Base-by-base conservation (phyloP, 2,329 filamentous ascomycete species). In the Fusarium beomiforme region DNA sequence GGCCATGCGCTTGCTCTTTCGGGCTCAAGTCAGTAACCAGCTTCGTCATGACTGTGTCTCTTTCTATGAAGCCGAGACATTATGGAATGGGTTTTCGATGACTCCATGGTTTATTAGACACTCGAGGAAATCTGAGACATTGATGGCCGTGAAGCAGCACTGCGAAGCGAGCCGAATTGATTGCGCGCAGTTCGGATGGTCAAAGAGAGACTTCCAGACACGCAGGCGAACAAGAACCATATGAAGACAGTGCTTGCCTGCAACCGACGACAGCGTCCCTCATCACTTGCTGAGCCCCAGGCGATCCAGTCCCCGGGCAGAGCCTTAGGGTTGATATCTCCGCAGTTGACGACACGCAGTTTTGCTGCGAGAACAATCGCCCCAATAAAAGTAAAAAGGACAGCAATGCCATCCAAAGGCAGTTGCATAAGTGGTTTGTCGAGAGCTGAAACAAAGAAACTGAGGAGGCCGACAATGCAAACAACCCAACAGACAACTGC, bases 181-280 rank as follows among this genome's bases (percentile, higher is more conserved):
- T 85, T 81, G 42, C 89, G 85, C 73, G 86, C 84, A 63, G 86
- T 85, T 65, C 83, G 81, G 75, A 89, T 79, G 59, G 86, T 82
- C 69, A 92, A 85, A 77, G 88, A 83, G 46, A 90, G 78, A 42
- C 86, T 85, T 6, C 83, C 89, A 31, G 84, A 82, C 76, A 91
- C 92, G 29, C 87, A 84, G 41, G 83, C 86, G 79, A 91, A 93
- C 51, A 93, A 87, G 82, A 95, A 94, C 91, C 91, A 95, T 82
- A 93, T 86, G 83, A 95, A 95, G 39, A 89, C 91, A 36, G 88
- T 89, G 69, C 88, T 87, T 39, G 92, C 92, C 83, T 95, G 92
- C 19, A 93, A 88, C 82, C 93, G 89, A 69, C 88, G 90, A 83
- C 93, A 95, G 71, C 91, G 88, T 83, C 91, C 89, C 78, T 84